These are phyloP conservation scores for Russula sp. DNA, from an alignment of 768 basidiomycete species.

Conservation along the genomic window DNA sequence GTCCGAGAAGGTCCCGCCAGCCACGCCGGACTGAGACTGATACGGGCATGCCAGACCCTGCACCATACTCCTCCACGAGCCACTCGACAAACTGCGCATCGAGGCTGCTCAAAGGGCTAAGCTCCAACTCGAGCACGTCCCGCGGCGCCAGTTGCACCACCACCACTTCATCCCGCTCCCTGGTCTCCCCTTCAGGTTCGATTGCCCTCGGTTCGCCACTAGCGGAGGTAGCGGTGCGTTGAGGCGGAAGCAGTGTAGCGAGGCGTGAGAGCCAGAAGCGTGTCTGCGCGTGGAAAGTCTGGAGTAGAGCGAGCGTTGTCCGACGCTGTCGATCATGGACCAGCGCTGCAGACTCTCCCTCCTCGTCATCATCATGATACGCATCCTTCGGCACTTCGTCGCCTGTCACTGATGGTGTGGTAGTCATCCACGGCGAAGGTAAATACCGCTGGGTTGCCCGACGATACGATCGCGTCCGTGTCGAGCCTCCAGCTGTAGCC, in stretches of 20 bases:
- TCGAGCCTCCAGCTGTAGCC: not conserved
- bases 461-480: constrained; percentile 19
- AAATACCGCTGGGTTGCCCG: constrained; percentile 28
- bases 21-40: constrained; percentile 43
- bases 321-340: constrained; percentile 37
- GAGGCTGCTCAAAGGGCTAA: constrained; percentile 66
- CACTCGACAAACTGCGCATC: constrained; percentile 79
- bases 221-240: too few relatives aligned
- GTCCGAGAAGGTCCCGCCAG: constrained; percentile 48
- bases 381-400: not conserved
- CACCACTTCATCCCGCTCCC: constrained; percentile 28
- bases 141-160: constrained; percentile 21
- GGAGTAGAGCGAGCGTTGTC: constrained; percentile 53
- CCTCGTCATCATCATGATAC: constrained; percentile 18
- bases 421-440: constrained; percentile 33
- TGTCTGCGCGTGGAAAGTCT: constrained; percentile 63
- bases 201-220: not conserved
- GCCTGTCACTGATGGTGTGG: not conserved
- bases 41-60: constrained; percentile 37
- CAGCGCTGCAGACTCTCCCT: constrained; percentile 49
- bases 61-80: constrained; percentile 65
- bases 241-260: constrained; percentile 20
- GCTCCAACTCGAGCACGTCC: constrained; percentile 56
- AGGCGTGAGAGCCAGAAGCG: constrained; percentile 54
- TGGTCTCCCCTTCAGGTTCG: too few relatives aligned